Evolutionary conservation across 1,284 basidiomycete species (phyloP), one percentile per base, ranked within the genome.

Genomic region (Hemileia vastatrix): DNA sequence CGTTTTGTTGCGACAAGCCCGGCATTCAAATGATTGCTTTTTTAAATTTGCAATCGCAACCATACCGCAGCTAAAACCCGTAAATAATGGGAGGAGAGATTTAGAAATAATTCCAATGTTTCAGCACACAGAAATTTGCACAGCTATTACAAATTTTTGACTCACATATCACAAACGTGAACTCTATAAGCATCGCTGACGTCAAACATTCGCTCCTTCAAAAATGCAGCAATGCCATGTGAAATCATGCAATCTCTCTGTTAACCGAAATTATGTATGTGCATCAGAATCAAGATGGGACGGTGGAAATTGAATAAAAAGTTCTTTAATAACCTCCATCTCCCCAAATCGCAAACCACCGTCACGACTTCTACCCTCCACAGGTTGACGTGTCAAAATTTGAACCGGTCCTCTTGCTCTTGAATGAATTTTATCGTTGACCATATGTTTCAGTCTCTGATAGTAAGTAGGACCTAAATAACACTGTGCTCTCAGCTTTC

Each of bases 401-500:
- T 98, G 95, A 6, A 98, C 89, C 3, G 95, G 95, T 15, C 95
- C 95, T 76, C 95, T 80, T 13, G 95, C 95, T 69, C 94, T 85
- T 24, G 93, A 94, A 79, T 99, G 94, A 67, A 98, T 99, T 81
- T 99, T 99, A 79, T 99, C 94, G 77, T 96, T 93, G 56, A 99
- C 94, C 94, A 99, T 99, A 79, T 99, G 94, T 80, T 99, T 99
- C 69, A 99, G 81, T 57, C 94, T 87, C 77, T 98, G 94, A 78
- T 99, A 99, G 78, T 99, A 99, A 1, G 95, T 99, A 9, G 94
- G 94, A 3, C 95, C 95, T 67, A 99, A 85, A 78, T 97, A 99
- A 13, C 97, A 86, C 76, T 99, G 95, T 18, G 95, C 94, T 76
- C 96, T 92, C 4, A 98, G 82, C 77, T 98, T 98, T 66, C 86